A percentile compares a stretch with the other conserved stretches of the same genome.
phyloP scores from a whole-genome alignment of 78 protist genomes.

The Monosiga brevicollis region DNA sequence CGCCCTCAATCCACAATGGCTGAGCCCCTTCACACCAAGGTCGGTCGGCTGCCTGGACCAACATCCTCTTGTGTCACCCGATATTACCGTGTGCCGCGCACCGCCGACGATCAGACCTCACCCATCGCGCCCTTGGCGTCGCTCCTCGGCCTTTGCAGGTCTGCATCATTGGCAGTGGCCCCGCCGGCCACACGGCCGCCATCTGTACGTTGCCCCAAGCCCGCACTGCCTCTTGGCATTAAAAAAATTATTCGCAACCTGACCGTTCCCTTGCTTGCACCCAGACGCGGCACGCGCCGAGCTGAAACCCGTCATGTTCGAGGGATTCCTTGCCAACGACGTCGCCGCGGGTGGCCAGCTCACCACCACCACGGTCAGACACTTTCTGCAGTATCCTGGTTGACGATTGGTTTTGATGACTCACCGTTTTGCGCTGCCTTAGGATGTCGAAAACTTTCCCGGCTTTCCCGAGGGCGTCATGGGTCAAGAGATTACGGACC shows the following conservation, averaged over 20 bases:
- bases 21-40: not conserved
- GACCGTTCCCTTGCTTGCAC: not conserved
- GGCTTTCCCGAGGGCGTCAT: conserved; percentile 52
- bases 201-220: too few relatives aligned
- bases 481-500: conserved; percentile 52
- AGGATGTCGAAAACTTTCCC: conserved; percentile 79
- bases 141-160: too few relatives aligned
- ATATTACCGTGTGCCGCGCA: too few relatives aligned
- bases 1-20: not conserved
- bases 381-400: too few relatives aligned
- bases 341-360: conserved; percentile 72
- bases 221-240: too few relatives aligned
- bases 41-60: too few relatives aligned
- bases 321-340: conserved; percentile 61
- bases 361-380: conserved; percentile 66
- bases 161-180: conserved; percentile 76
- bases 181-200: conserved; percentile 83
- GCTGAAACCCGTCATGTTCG: conserved; percentile 32
- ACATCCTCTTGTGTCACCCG: too few relatives aligned
- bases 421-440: too few relatives aligned
- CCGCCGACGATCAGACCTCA: too few relatives aligned
- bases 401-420: too few relatives aligned
- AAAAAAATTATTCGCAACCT: too few relatives aligned
- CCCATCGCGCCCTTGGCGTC: too few relatives aligned
- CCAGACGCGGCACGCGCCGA: conserved; percentile 54